A percentile compares a stretch with the other conserved stretches of the same genome.
These are phyloP conservation scores for Leonotis leonurus DNA, from an alignment of 257 asterid species.

Conservation along the genomic window DNA sequence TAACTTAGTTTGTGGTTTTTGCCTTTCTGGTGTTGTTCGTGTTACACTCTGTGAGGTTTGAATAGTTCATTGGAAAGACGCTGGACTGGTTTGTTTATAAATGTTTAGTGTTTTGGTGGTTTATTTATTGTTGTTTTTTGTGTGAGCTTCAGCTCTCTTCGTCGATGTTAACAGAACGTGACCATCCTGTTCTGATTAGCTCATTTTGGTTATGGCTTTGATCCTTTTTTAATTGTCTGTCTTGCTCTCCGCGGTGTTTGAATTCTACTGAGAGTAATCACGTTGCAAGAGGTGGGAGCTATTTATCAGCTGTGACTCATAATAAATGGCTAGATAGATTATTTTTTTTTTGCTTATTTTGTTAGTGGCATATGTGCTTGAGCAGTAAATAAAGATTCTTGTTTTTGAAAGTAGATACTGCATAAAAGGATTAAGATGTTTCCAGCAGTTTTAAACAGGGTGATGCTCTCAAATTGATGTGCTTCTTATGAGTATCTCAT, in stretches of 20 bases:
- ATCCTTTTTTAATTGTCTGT: background rate
- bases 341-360: background rate
- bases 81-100: background rate
- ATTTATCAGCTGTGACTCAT: background rate
- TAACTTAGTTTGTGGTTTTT: background rate
- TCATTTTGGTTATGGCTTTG: background rate
- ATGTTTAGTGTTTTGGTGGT: background rate
- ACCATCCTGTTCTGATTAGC: background rate
- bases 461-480: background rate
- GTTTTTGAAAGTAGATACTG: background rate
- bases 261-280: background rate
- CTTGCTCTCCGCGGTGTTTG: background rate
- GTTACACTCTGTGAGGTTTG: background rate
- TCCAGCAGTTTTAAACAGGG: background rate
- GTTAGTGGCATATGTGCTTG: background rate
- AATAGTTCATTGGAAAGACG: background rate
- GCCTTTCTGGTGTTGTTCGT: background rate
- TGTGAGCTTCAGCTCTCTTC: background rate
- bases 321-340: background rate
- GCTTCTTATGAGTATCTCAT: background rate
- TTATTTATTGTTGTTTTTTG: too few species aligned
- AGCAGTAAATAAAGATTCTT: background rate
- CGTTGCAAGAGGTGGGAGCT: slow-evolving; percentile 6
- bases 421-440: background rate
- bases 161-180: background rate